Evolutionary conservation across 176 grass and related monocot genomes (phyloP).

Genomic region (Avena insularis): DNA sequence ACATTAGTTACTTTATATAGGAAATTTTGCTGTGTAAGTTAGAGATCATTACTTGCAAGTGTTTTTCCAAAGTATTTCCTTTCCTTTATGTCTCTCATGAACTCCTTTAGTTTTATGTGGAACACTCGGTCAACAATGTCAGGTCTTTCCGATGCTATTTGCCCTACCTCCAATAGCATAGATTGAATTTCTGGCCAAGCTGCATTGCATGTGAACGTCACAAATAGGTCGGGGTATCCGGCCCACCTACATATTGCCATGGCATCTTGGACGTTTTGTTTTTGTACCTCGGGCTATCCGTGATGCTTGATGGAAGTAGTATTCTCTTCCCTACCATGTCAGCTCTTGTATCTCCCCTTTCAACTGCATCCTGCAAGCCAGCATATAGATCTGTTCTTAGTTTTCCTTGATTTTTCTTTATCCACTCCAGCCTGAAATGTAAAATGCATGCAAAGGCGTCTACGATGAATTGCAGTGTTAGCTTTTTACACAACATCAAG

Average conservation of each 20-base stretch:
- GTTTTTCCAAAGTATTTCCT: slow-evolving; percentile 11
- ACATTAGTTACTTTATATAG: not conserved
- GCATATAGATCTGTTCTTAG: no score
- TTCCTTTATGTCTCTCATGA: slow-evolving; percentile 26
- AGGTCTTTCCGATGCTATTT: slow-evolving; percentile 2
- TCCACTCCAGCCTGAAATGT: not conserved
- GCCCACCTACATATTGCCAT: slow-evolving; percentile 17
- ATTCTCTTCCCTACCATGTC: slow-evolving; percentile 20
- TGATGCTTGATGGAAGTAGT: slow-evolving; percentile 31
- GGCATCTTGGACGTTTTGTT: slow-evolving; percentile 54
- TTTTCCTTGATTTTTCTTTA: slow-evolving; percentile 2
- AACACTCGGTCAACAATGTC: slow-evolving; percentile 42
- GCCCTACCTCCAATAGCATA: not conserved
- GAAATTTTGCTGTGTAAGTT: not conserved
- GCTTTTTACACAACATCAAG: not conserved
- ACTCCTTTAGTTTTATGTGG: slow-evolving; percentile 33
- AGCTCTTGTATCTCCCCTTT: not conserved
- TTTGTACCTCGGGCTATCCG: slow-evolving; percentile 31
- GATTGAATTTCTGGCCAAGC: slow-evolving; percentile 36
- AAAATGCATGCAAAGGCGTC: slow-evolving; percentile 27
- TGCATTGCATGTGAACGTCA: not conserved
- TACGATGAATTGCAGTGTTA: slow-evolving; percentile 24
- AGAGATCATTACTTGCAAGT: not conserved
- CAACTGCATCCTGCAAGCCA: no score
- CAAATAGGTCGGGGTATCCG: slow-evolving; percentile 7